Conservation (phyloP, 2,329 filamentous ascomycete species). For the Trichoderma gracile region DNA sequence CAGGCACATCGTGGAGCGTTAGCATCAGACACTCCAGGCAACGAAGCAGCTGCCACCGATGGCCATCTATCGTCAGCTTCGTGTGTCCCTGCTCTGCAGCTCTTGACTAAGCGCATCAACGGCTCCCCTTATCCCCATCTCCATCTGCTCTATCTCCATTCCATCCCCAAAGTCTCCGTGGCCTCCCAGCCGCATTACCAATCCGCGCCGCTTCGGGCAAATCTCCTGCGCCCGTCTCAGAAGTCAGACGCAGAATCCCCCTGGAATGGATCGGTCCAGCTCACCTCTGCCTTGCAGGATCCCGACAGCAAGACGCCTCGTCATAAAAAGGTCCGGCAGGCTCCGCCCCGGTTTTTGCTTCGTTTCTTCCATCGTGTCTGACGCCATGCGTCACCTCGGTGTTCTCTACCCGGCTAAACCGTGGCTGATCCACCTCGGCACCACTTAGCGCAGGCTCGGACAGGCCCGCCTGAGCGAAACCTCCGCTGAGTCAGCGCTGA, state of each 20-base stretch:
- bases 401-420: not conserved
- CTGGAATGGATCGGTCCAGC: not conserved
- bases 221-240: not conserved
- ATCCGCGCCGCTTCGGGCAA: not conserved
- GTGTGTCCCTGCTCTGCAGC: not conserved
- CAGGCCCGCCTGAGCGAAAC: constrained; percentile 16
- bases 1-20: too few relatives aligned
- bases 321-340: not conserved
- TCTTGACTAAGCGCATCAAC: constrained; percentile 10
- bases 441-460: constrained; percentile 3
- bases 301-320: not conserved
- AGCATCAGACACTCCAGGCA: too few relatives aligned
- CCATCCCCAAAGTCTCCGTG: not conserved
- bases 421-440: constrained; percentile 1
- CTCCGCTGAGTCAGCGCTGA: constrained; percentile 5
- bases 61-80: too few relatives aligned
- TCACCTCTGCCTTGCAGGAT: not conserved
- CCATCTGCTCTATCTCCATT: not conserved
- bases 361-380: not conserved
- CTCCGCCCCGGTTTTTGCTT: not conserved
- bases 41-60: too few relatives aligned
- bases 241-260: not conserved
- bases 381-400: constrained; percentile 10
- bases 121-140: not conserved
- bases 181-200: not conserved